Conservation (phyloP, 176 grass and related monocot genomes). For the Rhynchospora pubera region DNA sequence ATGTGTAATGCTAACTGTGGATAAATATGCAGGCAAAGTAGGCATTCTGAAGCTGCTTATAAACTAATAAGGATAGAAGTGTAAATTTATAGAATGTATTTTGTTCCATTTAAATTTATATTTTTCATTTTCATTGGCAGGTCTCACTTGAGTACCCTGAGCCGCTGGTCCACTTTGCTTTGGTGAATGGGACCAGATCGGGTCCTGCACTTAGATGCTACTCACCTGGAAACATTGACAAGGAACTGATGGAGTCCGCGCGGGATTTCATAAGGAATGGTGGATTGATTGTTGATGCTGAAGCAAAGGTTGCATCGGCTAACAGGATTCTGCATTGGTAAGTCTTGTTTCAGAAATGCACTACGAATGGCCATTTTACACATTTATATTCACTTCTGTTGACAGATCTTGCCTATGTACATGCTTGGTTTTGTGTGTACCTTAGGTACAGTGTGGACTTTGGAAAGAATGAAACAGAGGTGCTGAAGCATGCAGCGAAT, state of each 20-base stretch:
- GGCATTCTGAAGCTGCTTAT: not conserved
- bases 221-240: constrained; percentile 89
- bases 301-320: constrained; percentile 52
- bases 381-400: not conserved
- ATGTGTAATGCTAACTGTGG: not conserved
- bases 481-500: constrained; percentile 86
- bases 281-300: constrained; percentile 65
- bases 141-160: constrained; percentile 71
- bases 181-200: constrained; percentile 86
- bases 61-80: not conserved
- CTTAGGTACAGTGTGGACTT: constrained; percentile 83
- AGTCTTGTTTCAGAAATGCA: not conserved
- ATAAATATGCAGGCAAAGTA: not conserved
- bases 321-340: constrained; percentile 84
- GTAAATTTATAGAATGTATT: not conserved
- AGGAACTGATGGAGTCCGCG: constrained; percentile 82
- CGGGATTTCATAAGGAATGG: constrained; percentile 69
- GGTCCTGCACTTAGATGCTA: constrained; percentile 78
- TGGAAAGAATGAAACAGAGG: constrained; percentile 74
- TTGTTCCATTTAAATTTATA: not conserved
- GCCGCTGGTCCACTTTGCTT: constrained; percentile 93
- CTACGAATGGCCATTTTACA: not conserved
- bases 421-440: constrained; percentile 4
- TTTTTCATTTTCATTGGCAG: constrained; percentile 37
- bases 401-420: not conserved